Base-by-base conservation (phyloP, 495 filamentous ascomycete species). In the Thermothielavioides terrestris region DNA sequence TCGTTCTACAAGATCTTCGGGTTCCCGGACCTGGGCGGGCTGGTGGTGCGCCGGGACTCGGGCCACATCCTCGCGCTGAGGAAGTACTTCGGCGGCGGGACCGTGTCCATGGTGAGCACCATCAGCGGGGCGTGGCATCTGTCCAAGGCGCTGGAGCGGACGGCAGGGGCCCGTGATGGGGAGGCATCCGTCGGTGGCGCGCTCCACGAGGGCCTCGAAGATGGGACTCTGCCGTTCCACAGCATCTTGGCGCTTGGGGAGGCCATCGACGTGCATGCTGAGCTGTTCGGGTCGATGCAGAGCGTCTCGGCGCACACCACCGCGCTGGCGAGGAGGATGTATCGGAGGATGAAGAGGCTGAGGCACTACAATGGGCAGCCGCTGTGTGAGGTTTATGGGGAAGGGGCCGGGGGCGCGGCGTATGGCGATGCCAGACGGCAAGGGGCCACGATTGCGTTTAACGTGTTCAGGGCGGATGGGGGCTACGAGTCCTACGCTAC, bases 1-100 rank as follows among this genome's bases (percentile, higher is more conserved):
- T 85, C 81, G 8, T 80, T 89, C 59, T 89, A 89, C 65, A 91
- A 91, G 65, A 85, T 89, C 44, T 89, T 89, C 59, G 86, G 86
- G 12, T 86, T 86, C 49, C 86, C 86, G 0, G 81, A 89, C 47
- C 71, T 91, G 14, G 86, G 86, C 1, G 85, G 77, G 5, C 63
- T 90, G 20, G 74, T 88, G 31, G 74, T 89, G 11, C 76, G 83
- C 22, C 81, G 74, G 55, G 68, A 72, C 17, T 79, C 82, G 18
- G 80, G 77, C 1, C 72, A 79, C 37, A 75, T 85, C 31, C 72
- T 90, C 9, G 66, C 71, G 41, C 69, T 78, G 42, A 73, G 84
- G 25, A 77, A 72, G 43, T 89, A 84, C 59, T 91, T 91, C 59
- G 86, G 85, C 26, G 86, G 86, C 9, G 85, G 86, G 6, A 88